Evolutionary conservation across 2,329 filamentous ascomycete genomes (phyloP).

Genomic region (Lasiodiplodia citricola): DNA sequence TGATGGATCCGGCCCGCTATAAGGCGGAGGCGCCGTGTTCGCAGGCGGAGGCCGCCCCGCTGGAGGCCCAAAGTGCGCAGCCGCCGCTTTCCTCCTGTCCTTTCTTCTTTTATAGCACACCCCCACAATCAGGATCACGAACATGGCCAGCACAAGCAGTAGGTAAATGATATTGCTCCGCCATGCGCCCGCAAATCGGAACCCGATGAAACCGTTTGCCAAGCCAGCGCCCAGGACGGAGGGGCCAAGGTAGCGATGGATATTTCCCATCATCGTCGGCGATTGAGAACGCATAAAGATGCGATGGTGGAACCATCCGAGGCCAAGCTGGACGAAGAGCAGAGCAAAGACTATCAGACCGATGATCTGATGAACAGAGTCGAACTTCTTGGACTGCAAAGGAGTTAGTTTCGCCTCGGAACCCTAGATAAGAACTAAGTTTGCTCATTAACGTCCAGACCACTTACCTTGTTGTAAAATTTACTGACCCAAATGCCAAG

Average conservation of each 20-base stretch:
- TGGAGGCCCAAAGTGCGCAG: not conserved
- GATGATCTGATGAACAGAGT: constrained; percentile 39
- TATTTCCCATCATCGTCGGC: constrained; percentile 29
- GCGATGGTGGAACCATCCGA: constrained; percentile 15
- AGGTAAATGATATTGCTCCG: constrained; percentile 31
- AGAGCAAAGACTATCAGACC: constrained; percentile 8
- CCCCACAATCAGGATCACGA: constrained; percentile 16
- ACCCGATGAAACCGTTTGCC: constrained; percentile 34
- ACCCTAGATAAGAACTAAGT: no score
- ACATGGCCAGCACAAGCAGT: constrained; percentile 29
- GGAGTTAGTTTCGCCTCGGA: not conserved
- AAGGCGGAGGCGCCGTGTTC: constrained; percentile 3
- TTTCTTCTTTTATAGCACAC: constrained; percentile 23
- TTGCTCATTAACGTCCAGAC: not conserved
- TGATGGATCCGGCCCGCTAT: not conserved
- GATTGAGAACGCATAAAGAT: constrained; percentile 27
- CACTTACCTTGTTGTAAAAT: constrained; percentile 61
- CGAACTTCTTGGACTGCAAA: constrained; percentile 58
- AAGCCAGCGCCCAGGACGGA: constrained; percentile 31
- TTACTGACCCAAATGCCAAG: constrained; percentile 61
- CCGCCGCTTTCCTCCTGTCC: constrained; percentile 9
- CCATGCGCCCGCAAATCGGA: constrained; percentile 30
- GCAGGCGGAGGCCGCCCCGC: not conserved
- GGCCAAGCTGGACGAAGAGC: constrained; percentile 2
- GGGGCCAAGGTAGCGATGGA: constrained; percentile 32